A percentile compares a stretch with the other conserved stretches of the same genome.
phyloP scores from a whole-genome alignment of 768 basidiomycete genomes.

The Tulasnella sp. region DNA sequence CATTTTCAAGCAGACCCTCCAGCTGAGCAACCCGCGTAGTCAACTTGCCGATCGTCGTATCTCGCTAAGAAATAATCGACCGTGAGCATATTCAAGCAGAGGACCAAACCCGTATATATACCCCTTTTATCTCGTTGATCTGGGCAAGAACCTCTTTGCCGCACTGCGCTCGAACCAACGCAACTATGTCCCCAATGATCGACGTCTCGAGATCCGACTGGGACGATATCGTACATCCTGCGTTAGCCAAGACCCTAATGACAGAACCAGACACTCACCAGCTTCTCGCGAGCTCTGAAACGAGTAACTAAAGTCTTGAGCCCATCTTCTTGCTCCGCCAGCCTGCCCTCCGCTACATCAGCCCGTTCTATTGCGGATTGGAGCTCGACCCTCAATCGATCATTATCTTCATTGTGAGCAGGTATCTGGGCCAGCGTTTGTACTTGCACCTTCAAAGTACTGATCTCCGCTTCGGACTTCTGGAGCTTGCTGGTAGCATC shows the following conservation, averaged over 20 bases:
- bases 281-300: neutral
- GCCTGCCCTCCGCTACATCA: neutral
- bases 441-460: neutral
- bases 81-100: neutral
- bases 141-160: neutral
- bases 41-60: neutral
- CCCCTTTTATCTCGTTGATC: neutral
- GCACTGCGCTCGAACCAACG: neutral
- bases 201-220: neutral
- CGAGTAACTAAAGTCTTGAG: neutral
- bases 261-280: neutral
- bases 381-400: neutral
- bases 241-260: neutral
- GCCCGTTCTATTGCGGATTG: neutral
- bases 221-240: neutral
- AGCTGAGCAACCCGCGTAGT: neutral
- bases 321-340: neutral
- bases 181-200: neutral
- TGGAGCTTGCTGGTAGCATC: neutral
- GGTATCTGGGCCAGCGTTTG: neutral
- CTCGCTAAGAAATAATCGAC: neutral
- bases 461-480: neutral
- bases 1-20: neutral
- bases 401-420: neutral
- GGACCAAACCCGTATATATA: neutral